A percentile compares a stretch with the other conserved stretches of the same genome.
Evolutionary conservation across 257 asterid species (phyloP).

Genomic region (Verbascum thapsus): DNA sequence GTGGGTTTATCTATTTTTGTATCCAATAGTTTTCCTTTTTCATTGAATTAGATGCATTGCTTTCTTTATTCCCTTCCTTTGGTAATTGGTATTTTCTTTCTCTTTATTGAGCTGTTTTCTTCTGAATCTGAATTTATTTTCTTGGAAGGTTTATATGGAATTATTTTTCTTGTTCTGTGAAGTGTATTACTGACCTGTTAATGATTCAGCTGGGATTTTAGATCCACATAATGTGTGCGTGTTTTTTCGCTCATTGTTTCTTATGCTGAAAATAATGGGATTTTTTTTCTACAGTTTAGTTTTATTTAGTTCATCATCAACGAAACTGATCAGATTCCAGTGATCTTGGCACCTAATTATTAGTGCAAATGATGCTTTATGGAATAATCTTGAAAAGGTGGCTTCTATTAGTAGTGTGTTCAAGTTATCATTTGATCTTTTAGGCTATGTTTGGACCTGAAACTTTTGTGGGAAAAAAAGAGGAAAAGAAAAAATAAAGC

Average conservation of each 20-base stretch:
- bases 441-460: background rate
- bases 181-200: conserved; percentile 3
- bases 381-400: conserved; percentile 10
- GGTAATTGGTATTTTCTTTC: background rate
- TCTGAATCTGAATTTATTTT: conserved; percentile 11
- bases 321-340: conserved; percentile 10
- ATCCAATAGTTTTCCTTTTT: conserved; percentile 24
- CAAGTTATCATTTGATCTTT: conserved; percentile 20
- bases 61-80: conserved; percentile 18
- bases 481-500: no score
- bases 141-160: conserved; percentile 12
- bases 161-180: background rate
- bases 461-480: no score
- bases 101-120: background rate
- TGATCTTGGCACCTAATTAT: conserved; percentile 9
- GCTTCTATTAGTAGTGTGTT: conserved; percentile 15
- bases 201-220: conserved; percentile 30
- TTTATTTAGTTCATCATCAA: background rate
- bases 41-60: conserved; percentile 28
- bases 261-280: conserved; percentile 3
- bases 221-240: conserved; percentile 35
- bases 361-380: conserved; percentile 20
- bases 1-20: background rate
- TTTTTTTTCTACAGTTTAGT: background rate
- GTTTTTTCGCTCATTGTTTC: background rate